phyloP scores from a whole-genome alignment of 1,139 yeast species.

The Candida buenavistaensis region DNA sequence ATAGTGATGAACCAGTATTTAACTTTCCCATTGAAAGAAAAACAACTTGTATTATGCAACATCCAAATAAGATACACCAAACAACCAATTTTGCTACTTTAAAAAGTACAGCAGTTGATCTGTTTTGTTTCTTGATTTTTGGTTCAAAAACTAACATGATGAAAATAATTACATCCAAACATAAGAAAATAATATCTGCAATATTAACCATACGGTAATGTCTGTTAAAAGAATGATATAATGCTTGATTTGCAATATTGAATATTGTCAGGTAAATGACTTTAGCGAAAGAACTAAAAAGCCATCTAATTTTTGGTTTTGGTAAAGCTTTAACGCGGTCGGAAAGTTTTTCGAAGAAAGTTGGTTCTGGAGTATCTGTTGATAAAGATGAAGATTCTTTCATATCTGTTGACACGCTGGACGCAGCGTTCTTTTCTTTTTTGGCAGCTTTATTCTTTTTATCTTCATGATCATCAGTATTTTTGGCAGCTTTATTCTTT shows the following conservation, averaged over 20 bases:
- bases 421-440: no score
- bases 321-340: background rate
- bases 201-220: no score
- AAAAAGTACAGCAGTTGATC: slow-evolving; percentile 5
- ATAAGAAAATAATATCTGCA: no score
- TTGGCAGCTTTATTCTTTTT: no score
- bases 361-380: background rate
- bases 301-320: slow-evolving; percentile 8
- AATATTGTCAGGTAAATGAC: slow-evolving; percentile 12
- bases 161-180: background rate
- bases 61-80: slow-evolving; percentile 14
- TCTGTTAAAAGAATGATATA: slow-evolving; percentile 8
- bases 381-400: no score
- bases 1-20: slow-evolving; percentile 14
- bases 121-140: slow-evolving; percentile 3
- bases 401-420: no score
- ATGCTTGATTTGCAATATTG: slow-evolving; percentile 10
- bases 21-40: slow-evolving; percentile 14
- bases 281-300: slow-evolving; percentile 10
- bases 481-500: no score
- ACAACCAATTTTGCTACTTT: slow-evolving; percentile 10
- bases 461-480: no score
- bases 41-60: slow-evolving; percentile 14
- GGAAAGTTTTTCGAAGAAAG: no score
- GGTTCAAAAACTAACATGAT: background rate